These are phyloP conservation scores for Pseudotsuga menziesii DNA, from an alignment of 75 land plant genomes.

Conservation along the genomic window DNA sequence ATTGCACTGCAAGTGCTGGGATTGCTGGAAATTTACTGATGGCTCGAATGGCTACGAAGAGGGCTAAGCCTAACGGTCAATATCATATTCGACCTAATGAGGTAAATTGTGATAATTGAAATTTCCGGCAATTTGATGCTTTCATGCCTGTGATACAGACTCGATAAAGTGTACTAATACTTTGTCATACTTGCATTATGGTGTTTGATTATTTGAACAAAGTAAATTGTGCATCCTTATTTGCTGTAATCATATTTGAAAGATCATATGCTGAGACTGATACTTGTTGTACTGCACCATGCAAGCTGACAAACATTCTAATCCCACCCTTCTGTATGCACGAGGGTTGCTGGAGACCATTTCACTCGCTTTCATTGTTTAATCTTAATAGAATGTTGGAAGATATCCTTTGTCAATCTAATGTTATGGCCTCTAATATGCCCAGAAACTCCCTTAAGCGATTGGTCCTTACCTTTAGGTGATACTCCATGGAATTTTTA, in stretches of 20 bases:
- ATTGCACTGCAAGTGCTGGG: slow-evolving; percentile 97
- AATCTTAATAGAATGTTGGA: neutral
- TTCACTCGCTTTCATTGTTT: neutral
- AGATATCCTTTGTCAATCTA: neutral
- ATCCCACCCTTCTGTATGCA: neutral
- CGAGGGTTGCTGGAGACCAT: neutral
- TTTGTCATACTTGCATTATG: neutral
- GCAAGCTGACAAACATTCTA: neutral
- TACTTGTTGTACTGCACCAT: neutral
- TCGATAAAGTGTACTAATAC: neutral
- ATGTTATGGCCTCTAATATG: neutral
- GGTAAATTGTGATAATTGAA: slow-evolving; percentile 21
- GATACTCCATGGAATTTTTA: neutral
- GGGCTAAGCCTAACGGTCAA: slow-evolving; percentile 97
- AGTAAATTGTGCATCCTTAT: neutral
- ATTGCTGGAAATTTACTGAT: slow-evolving; percentile 79
- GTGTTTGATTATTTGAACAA: neutral
- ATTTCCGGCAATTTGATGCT: neutral
- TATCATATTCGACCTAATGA: slow-evolving; percentile 52
- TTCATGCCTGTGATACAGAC: neutral
- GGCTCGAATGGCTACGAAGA: slow-evolving; percentile 90
- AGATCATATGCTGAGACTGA: neutral
- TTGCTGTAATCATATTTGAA: neutral
- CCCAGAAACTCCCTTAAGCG: neutral
- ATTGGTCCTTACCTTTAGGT: neutral